Evolutionary conservation across 345 rosid species (phyloP).

Genomic region (Euphorbia peplus): DNA sequence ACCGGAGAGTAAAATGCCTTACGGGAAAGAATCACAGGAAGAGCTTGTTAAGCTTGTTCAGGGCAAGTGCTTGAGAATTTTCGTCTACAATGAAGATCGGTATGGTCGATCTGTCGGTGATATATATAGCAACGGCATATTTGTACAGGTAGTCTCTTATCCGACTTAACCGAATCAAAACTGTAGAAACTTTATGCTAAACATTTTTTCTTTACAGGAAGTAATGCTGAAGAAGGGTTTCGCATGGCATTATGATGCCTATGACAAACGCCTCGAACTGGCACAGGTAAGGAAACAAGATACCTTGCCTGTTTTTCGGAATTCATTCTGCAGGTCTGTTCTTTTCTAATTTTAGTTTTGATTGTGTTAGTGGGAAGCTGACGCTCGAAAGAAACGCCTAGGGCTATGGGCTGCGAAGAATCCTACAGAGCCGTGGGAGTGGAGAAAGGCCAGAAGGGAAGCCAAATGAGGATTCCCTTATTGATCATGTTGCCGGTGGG

Average conservation of each 20-base stretch:
- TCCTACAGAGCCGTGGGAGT: conserved; percentile 87
- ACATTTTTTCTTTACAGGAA: conserved; percentile 39
- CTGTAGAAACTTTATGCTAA: neutral
- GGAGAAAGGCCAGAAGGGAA: conserved; percentile 64
- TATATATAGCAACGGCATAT: conserved; percentile 63
- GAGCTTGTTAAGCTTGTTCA: conserved; percentile 51
- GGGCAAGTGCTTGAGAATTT: conserved; percentile 59
- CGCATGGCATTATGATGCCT: conserved; percentile 76
- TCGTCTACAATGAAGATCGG: conserved; percentile 62
- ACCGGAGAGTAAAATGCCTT: conserved; percentile 74
- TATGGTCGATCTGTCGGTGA: conserved; percentile 74
- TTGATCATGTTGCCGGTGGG: neutral
- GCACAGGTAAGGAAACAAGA: conserved; percentile 40
- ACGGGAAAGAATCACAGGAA: conserved; percentile 66
- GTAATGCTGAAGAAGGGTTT: conserved; percentile 73
- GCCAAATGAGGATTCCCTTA: conserved; percentile 19
- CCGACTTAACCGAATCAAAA: neutral
- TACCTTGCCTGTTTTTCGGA: neutral
- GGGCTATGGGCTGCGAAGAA: conserved; percentile 79
- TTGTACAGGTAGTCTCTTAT: conserved; percentile 43
- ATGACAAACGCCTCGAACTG: conserved; percentile 54
- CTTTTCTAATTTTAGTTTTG: neutral
- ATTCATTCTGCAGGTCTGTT: neutral
- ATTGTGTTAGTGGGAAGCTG: conserved; percentile 63
- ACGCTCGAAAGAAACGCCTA: conserved; percentile 57